These are phyloP conservation scores for Aspergillus tamarii DNA, from an alignment of 2,329 filamentous ascomycete species.

Conservation along the genomic window DNA sequence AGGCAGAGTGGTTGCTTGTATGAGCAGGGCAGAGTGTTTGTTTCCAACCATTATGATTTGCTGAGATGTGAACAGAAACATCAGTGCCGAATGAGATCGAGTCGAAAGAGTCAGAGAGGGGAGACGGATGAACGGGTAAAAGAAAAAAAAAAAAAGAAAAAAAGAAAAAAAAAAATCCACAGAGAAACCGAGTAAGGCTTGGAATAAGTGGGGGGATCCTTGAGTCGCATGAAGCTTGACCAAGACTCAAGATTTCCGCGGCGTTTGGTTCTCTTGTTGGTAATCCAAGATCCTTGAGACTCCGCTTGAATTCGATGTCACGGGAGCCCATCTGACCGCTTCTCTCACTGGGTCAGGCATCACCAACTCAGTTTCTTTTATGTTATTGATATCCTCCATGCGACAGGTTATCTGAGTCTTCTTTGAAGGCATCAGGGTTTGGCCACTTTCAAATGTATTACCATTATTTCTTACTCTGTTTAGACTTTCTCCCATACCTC, in stretches of 20 bases:
- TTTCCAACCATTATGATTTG: constrained; percentile 17
- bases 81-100: not conserved
- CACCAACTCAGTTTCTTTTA: constrained; percentile 11
- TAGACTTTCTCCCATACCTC: not conserved
- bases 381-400: not conserved
- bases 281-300: constrained; percentile 4
- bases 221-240: constrained; percentile 28
- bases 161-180: not conserved
- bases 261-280: constrained; percentile 15
- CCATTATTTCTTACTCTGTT: not conserved
- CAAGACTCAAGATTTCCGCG: constrained; percentile 16
- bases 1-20: not conserved
- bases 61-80: constrained; percentile 2
- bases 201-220: constrained; percentile 23
- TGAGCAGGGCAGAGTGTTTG: constrained; percentile 8
- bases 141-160: not conserved
- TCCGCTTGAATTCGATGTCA: constrained; percentile 9
- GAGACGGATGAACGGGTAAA: not conserved
- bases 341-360: constrained; percentile 18
- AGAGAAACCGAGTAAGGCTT: not conserved
- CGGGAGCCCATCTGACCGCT: constrained; percentile 19
- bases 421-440: not conserved
- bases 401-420: not conserved
- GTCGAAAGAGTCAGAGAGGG: not conserved
- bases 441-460: not conserved